Base-by-base conservation (phyloP, 257 asterid species). In the Ilex asprella region DNA sequence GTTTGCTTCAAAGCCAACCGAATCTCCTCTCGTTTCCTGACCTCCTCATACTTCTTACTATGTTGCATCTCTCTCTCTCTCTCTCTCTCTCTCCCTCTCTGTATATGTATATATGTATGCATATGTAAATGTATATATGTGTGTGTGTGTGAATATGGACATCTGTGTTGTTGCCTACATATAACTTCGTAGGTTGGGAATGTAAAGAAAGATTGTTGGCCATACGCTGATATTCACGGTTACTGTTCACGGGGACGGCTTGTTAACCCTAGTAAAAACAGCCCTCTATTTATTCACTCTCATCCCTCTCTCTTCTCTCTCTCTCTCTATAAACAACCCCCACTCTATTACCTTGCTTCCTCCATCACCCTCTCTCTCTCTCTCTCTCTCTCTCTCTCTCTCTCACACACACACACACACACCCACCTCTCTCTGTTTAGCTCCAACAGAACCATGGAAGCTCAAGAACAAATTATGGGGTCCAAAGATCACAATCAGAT, bases 1-100 rank as follows among this genome's bases (percentile, higher is more conserved):
- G 81, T 84, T 90, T 87, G 96, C 97, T 87, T 85, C 93, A 59
- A 87, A 82, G 86, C 97, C 95, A 87, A 81, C 85, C 86, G 88
- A 87, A 81, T 87, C 92, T 79, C 81, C 27, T 70, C 75, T 63
- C 68, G 27, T 63, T 70, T 67, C 75, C 69, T 70, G 62, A 35
- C 62, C 70, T 61, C 54, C 56, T 52, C 70, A 30, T 69, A 41
- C 68, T 65, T 70, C 78, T 64, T 66, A 59, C 71, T 61, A 21
- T 21, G 1, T 70, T 68, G 66, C 49, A n/a, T 35, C 62, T 10
- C 32, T 39, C 43, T 59, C n/a, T 30, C 59, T 54, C 31, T n/a
- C 27, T 12, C 55, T 35, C 41, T 35, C 41, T 35, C 5, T 35
- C 10, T 46, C 11, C 1, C 13, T 10, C 3, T 46, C 14, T 46